phyloP scores from a whole-genome alignment of 129 eudicot genomes.

The Flaveria trinervia region DNA sequence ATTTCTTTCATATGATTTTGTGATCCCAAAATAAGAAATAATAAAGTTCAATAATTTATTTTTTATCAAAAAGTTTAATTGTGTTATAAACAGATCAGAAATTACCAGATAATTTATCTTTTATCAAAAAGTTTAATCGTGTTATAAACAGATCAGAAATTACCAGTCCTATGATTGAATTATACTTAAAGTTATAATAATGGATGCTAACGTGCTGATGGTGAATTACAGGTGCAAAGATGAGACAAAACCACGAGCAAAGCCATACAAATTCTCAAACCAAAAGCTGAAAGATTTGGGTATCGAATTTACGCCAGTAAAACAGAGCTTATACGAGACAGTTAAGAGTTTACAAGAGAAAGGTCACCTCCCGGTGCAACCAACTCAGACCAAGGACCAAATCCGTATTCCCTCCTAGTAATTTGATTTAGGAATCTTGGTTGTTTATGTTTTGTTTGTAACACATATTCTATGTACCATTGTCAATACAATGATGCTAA shows the following conservation, averaged over 20 bases:
- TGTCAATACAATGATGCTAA: neutral
- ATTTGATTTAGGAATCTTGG: neutral
- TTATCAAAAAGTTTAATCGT: too few species aligned
- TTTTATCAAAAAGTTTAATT: too few species aligned
- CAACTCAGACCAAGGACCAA: constrained; percentile 49
- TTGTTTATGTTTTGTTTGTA: neutral
- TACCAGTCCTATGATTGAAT: neutral
- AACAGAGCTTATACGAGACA: constrained; percentile 73
- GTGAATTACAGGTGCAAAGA: constrained; percentile 77
- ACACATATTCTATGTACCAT: neutral
- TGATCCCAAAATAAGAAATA: too few species aligned
- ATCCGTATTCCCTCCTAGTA: constrained; percentile 55
- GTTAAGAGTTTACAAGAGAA: constrained; percentile 94
- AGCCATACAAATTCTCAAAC: constrained; percentile 88
- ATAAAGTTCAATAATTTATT: too few species aligned
- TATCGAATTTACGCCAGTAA: constrained; percentile 73
- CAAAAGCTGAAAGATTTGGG: constrained; percentile 91
- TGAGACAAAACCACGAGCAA: constrained; percentile 76
- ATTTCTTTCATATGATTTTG: too few species aligned
- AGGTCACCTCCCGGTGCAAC: constrained; percentile 76
- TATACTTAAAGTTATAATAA: neutral
- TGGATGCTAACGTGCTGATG: constrained; percentile 12
- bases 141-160: too few species aligned
- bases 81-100: too few species aligned
- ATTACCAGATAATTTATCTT: too few species aligned